Evolutionary conservation across 306 rosid species (phyloP).

Genomic region (Cicer arietinum): DNA sequence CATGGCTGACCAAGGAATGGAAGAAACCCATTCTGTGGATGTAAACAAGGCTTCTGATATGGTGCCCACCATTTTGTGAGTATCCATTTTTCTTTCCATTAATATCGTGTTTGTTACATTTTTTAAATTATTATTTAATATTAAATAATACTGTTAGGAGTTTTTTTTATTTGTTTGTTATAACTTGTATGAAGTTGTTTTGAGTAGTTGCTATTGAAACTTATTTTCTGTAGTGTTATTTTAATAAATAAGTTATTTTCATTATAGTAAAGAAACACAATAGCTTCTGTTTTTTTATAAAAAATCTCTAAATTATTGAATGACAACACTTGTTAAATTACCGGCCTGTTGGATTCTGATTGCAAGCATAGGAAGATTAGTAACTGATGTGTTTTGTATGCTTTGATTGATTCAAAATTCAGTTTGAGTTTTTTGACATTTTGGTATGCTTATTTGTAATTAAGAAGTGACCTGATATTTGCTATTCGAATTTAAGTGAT

Average conservation of each 20-base stretch:
- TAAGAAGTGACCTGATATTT: background rate
- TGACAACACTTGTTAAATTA: background rate
- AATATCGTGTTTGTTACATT: background rate
- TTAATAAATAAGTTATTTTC: too few species aligned
- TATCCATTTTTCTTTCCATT: slow-evolving; percentile 20
- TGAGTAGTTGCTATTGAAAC: too few species aligned
- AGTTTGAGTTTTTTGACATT: background rate
- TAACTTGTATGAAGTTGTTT: too few species aligned
- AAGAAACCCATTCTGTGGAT: slow-evolving; percentile 86
- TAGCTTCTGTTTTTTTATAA: too few species aligned
- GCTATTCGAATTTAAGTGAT: background rate
- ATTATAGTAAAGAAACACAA: too few species aligned
- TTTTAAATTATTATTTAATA: too few species aligned
- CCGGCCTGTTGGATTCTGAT: slow-evolving; percentile 8
- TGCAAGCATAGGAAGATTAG: slow-evolving; percentile 6
- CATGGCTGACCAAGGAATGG: slow-evolving; percentile 75
- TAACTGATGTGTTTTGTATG: background rate
- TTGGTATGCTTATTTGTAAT: background rate
- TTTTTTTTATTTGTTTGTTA: too few species aligned
- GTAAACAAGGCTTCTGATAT: slow-evolving; percentile 83
- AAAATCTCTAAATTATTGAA: too few species aligned
- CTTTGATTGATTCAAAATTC: background rate
- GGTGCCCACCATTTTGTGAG: slow-evolving; percentile 91
- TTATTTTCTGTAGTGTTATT: too few species aligned
- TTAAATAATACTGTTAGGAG: too few species aligned